Percentiles rank a stretch among this genome's conserved stretches.
Evolutionary conservation across 306 rosid genomes (phyloP).

Genomic region (Pyrus bretschneideri): DNA sequence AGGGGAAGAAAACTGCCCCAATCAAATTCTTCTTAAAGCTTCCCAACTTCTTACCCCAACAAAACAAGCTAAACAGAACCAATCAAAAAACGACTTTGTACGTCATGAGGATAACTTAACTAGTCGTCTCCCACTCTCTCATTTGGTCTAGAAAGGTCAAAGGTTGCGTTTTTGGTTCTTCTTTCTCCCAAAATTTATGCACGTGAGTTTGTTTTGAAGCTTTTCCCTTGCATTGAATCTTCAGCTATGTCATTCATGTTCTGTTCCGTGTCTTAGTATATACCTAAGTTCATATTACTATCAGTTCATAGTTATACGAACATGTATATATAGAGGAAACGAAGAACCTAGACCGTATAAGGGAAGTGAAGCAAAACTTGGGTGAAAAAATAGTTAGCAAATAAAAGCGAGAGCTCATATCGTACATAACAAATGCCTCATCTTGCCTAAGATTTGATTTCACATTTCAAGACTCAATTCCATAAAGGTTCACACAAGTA

Average conservation of each 20-base stretch:
- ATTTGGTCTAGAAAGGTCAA: background rate
- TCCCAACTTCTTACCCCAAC: background rate
- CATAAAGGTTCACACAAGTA: background rate
- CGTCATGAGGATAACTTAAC: background rate
- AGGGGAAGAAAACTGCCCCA: background rate
- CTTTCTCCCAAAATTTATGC: background rate
- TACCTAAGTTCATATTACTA: background rate
- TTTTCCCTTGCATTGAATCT: background rate
- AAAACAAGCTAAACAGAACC: background rate
- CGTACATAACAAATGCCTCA: background rate
- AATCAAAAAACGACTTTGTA: background rate
- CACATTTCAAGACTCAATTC: background rate
- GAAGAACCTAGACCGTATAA: background rate
- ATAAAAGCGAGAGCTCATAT: background rate
- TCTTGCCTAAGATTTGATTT: background rate
- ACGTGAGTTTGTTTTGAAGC: background rate
- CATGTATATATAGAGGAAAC: background rate
- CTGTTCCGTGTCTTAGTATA: background rate
- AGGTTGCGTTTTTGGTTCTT: background rate
- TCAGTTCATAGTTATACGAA: background rate
- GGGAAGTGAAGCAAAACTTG: too few species aligned
- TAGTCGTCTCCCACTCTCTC: background rate
- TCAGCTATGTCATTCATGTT: background rate
- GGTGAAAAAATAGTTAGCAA: background rate
- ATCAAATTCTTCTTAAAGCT: background rate